phyloP scores from a whole-genome alignment of 2,329 filamentous ascomycete genomes.

The Allantophomopsis lycopodina region DNA sequence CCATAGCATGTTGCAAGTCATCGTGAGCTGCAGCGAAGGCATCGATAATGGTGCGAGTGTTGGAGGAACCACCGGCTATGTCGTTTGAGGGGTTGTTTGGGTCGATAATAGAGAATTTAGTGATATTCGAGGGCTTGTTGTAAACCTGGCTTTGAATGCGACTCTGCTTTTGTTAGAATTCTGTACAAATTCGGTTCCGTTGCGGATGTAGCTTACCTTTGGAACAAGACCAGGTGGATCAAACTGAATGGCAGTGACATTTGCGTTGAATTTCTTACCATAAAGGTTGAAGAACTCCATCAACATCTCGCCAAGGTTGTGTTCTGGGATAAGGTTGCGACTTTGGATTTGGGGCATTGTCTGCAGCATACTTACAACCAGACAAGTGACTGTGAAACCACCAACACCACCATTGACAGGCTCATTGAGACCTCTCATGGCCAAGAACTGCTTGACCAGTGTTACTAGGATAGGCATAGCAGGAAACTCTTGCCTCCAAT shows the following conservation, averaged over 20 bases:
- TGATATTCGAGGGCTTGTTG: conserved; percentile 34
- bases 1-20: conserved; percentile 43
- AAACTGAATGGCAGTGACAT: conserved; percentile 59
- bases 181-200: conserved; percentile 1
- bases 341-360: conserved; percentile 60
- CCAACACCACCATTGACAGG: conserved; percentile 84
- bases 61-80: conserved; percentile 73
- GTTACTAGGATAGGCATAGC: conserved; percentile 78
- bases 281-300: conserved; percentile 86
- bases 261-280: conserved; percentile 65
- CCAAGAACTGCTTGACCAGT: conserved; percentile 81
- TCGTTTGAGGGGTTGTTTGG: conserved; percentile 80
- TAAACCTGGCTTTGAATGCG: conserved; percentile 26
- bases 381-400: conserved; percentile 86
- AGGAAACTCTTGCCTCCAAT: conserved; percentile 70
- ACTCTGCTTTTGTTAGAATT: conserved; percentile 6
- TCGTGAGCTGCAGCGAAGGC: conserved; percentile 54
- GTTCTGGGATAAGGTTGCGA: conserved; percentile 39
- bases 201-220: conserved; percentile 43
- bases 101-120: conserved; percentile 78
- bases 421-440: conserved; percentile 84
- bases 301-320: conserved; percentile 67
- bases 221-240: conserved; percentile 60
- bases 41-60: conserved; percentile 52
- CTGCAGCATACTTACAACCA: conserved; percentile 82